A percentile compares a stretch with the other conserved stretches of the same genome.
Conservation (phyloP, 768 basidiomycete genomes). For the Grammothele lineata region DNA sequence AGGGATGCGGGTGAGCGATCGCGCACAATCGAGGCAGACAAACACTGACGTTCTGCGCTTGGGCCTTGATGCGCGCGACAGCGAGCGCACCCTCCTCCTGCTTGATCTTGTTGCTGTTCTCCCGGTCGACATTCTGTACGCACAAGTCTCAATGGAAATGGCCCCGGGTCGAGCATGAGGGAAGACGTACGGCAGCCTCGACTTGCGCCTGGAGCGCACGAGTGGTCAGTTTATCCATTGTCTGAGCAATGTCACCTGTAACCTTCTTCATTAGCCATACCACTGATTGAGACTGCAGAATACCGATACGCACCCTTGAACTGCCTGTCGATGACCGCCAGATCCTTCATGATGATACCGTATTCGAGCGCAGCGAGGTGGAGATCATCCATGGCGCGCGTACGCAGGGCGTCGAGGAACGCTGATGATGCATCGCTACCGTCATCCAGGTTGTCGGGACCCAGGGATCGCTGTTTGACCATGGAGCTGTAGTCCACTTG, state of each 20-base stretch:
- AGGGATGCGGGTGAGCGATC: not conserved
- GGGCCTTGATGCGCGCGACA: constrained; percentile 74
- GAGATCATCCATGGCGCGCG: constrained; percentile 85
- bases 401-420: constrained; percentile 78
- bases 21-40: not conserved
- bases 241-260: constrained; percentile 76
- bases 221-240: constrained; percentile 84
- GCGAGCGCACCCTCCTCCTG: constrained; percentile 76
- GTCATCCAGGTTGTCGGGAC: constrained; percentile 72
- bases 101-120: constrained; percentile 86
- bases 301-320: too few species aligned
- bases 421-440: constrained; percentile 65
- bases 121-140: constrained; percentile 72
- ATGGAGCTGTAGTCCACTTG: constrained; percentile 52
- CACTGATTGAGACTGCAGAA: constrained; percentile 1
- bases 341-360: constrained; percentile 78
- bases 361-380: constrained; percentile 79
- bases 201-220: constrained; percentile 84
- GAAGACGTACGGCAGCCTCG: constrained; percentile 64
- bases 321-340: constrained; percentile 83
- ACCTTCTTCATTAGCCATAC: not conserved
- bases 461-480: constrained; percentile 79
- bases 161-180: not conserved
- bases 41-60: constrained; percentile 44
- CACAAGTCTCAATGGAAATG: not conserved